Base-by-base conservation (phyloP, 2,329 filamentous ascomycete species). In the Herpotrichia juniperi region DNA sequence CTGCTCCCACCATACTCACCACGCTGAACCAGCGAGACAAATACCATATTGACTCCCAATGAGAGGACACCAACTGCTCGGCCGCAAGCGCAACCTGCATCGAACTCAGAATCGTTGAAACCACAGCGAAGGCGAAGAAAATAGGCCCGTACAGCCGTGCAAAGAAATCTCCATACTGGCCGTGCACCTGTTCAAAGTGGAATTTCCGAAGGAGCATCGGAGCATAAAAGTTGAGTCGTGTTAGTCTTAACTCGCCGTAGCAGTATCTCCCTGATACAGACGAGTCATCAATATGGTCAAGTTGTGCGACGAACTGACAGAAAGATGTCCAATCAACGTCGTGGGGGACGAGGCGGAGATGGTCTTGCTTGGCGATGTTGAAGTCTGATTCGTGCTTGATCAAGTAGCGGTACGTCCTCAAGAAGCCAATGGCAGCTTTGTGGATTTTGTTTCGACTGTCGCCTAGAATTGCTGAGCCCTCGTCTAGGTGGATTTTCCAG, bases 161-260 rank as follows among this genome's bases (percentile, higher is more conserved):
- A 28, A 62, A 63, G 39, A 50, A 63, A 22, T 61, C 58, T 24
- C 53, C 51, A 58, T 80, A 83, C 40, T 64, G 54, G 53, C 61
- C 26, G 53, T 63, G 25, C 3, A 64, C 50, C 30, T 62, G 58
- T 8, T 68, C 56, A 24, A 59, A 72, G 34, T 63, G 49, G 9
- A 58, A 60, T 50, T 61, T 63, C 25, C 49, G 50, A 4, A 69
- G 48, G 12, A 69, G 56, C 10, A 78, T 56, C 24, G 66, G 64
- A 57, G 76, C 73, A 42, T 78, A 74, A 48, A 76, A 72, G 63
- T 83, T 78, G 17, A 81, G 60, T 22, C 77, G 69, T 4, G 69
- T 68, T 9, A 80, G 67, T 1, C 78, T 71, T 25, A 80, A 64
- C 59, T 80, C 78, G 16, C 78, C 76, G 50, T 74, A 80, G 21